A percentile compares a stretch with the other conserved stretches of the same genome.
Conservation (phyloP, 2,329 filamentous ascomycete species). For the Colletotrichum sp. region DNA sequence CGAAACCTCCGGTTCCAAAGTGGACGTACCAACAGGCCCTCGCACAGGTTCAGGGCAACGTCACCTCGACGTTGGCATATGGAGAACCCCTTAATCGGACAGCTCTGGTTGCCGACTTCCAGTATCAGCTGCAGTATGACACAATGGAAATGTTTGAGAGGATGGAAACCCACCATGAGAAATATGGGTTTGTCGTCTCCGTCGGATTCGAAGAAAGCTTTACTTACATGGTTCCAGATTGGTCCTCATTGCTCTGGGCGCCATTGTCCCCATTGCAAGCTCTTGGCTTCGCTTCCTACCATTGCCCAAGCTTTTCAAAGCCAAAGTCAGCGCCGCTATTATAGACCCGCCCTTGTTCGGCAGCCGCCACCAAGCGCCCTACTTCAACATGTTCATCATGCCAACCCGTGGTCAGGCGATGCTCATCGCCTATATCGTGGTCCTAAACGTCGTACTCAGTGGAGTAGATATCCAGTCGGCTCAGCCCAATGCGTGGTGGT, state of each 20-base stretch:
- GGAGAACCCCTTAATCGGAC: slow-evolving; percentile 31
- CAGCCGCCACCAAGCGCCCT: slow-evolving; percentile 26
- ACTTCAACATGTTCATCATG: slow-evolving; percentile 36
- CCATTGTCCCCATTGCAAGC: slow-evolving; percentile 29
- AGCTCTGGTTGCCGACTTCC: slow-evolving; percentile 29
- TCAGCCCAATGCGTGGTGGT: slow-evolving; percentile 27
- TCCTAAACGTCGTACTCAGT: slow-evolving; percentile 33
- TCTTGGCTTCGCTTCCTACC: slow-evolving; percentile 35
- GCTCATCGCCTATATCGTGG: slow-evolving; percentile 36
- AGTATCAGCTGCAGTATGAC: slow-evolving; percentile 50
- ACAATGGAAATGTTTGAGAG: slow-evolving; percentile 57
- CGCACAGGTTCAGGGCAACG: background rate
- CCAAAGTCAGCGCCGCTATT: background rate
- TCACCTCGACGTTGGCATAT: background rate
- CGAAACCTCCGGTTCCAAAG: background rate
- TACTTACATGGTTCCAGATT: background rate
- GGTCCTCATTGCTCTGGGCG: slow-evolving; percentile 25
- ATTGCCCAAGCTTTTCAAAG: background rate
- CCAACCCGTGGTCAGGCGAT: slow-evolving; percentile 40
- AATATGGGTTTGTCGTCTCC: background rate
- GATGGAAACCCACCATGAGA: slow-evolving; percentile 40
- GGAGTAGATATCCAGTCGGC: slow-evolving; percentile 26
- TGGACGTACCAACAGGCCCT: background rate
- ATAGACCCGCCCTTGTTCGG: background rate
- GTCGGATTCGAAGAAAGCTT: background rate